phyloP scores from a whole-genome alignment of 495 filamentous ascomycete genomes.

The Aspergillus bertholletiae region DNA sequence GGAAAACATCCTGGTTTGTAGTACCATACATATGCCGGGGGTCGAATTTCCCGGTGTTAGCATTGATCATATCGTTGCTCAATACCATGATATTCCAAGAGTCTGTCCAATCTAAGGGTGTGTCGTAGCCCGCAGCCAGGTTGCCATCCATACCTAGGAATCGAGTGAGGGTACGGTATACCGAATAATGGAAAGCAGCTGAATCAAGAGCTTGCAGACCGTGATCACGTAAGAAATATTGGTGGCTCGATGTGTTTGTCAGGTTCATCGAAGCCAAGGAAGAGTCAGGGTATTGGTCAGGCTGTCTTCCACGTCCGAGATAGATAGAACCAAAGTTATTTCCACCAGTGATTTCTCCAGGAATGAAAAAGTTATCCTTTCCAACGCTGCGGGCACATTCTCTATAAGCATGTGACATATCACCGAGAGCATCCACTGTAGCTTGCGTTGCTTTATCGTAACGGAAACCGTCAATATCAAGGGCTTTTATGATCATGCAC shows the following conservation, averaged over 20 bases:
- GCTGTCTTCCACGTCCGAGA: conserved; percentile 61
- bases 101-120: conserved; percentile 58
- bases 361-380: conserved; percentile 63
- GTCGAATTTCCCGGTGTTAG: conserved; percentile 64
- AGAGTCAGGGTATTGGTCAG: conserved; percentile 44
- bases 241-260: conserved; percentile 39
- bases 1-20: conserved; percentile 73
- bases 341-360: conserved; percentile 63
- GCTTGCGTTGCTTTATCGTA: conserved; percentile 68
- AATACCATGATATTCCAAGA: conserved; percentile 58
- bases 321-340: conserved; percentile 64
- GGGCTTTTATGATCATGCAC: conserved; percentile 58
- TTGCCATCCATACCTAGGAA: conserved; percentile 65
- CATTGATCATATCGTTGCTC: conserved; percentile 64
- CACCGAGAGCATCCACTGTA: conserved; percentile 60
- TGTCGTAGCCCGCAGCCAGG: conserved; percentile 56
- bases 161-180: conserved; percentile 64
- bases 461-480: conserved; percentile 70
- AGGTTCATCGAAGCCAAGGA: conserved; percentile 44
- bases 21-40: conserved; percentile 68
- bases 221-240: conserved; percentile 54
- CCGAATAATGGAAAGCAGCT: conserved; percentile 67
- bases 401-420: conserved; percentile 51
- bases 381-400: conserved; percentile 53
- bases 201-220: conserved; percentile 59